phyloP scores from a whole-genome alignment of 345 rosid species.

The Citrus reticulata region DNA sequence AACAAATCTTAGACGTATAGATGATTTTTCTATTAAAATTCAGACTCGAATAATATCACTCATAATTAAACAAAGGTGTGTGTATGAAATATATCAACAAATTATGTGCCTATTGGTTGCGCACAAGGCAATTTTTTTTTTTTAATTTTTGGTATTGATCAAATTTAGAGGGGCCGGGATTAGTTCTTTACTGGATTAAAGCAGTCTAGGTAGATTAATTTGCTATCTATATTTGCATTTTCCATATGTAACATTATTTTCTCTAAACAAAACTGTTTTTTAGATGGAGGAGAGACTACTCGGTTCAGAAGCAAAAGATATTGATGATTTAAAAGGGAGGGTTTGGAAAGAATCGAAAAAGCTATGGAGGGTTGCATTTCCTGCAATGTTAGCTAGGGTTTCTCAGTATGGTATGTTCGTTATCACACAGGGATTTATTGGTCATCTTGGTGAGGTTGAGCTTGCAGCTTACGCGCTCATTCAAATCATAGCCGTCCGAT shows the following conservation, averaged over 20 bases:
- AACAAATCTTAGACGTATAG: too few species aligned
- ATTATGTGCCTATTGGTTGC: too few species aligned
- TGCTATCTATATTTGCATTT: background rate
- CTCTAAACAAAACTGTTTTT: background rate
- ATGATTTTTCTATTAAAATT: too few species aligned
- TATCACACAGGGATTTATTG: conserved; percentile 60
- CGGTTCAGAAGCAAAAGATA: conserved; percentile 10
- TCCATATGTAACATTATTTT: background rate
- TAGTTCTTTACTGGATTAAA: background rate
- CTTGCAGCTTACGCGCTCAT: conserved; percentile 61
- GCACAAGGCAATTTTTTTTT: too few species aligned
- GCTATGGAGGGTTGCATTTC: conserved; percentile 48
- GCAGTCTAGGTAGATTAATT: too few species aligned
- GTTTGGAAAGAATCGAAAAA: conserved; percentile 46
- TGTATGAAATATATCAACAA: too few species aligned
- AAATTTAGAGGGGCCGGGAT: too few species aligned
- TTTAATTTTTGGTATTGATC: too few species aligned
- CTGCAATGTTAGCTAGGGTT: conserved; percentile 41
- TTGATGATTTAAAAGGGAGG: conserved; percentile 15
- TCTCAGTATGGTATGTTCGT: conserved; percentile 46
- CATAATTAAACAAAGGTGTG: too few species aligned
- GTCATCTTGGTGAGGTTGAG: conserved; percentile 38
- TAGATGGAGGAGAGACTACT: conserved; percentile 28
- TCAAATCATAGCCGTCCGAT: conserved; percentile 47
- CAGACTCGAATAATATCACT: too few species aligned